A percentile compares a stretch with the other conserved stretches of the same genome.
These are phyloP conservation scores for Leucosporidium creatinivorum DNA, from an alignment of 768 basidiomycete species.

Conservation along the genomic window DNA sequence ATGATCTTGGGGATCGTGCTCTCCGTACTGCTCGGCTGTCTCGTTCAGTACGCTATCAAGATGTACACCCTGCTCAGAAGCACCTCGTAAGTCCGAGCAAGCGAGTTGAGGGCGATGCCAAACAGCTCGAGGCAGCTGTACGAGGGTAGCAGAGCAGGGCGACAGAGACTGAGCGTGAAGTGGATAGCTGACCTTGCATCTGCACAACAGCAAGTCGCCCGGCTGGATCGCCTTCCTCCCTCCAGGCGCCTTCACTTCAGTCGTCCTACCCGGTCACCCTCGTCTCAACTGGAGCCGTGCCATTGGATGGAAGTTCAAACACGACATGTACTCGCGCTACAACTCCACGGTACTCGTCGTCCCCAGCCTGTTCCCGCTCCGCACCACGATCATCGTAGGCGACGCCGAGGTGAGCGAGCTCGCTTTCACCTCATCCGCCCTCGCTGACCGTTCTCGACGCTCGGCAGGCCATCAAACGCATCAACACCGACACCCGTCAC, in stretches of 20 bases:
- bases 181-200: no score
- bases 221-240: slow-evolving; percentile 17
- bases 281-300: not conserved
- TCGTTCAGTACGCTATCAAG: no score
- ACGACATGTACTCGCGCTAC: slow-evolving; percentile 2
- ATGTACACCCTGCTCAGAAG: no score
- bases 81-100: no score
- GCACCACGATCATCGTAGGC: not conserved
- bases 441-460: not conserved
- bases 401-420: slow-evolving; percentile 6
- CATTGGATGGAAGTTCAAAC: not conserved
- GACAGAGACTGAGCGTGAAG: no score
- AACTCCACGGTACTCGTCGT: slow-evolving; percentile 13
- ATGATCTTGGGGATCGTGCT: no score
- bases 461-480: slow-evolving; percentile 4
- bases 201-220: not conserved
- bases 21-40: no score
- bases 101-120: no score
- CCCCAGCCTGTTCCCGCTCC: slow-evolving; percentile 7
- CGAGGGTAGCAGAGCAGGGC: no score
- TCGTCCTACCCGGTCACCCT: not conserved
- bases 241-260: not conserved
- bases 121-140: no score
- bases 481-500: slow-evolving; percentile 5
- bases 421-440: no score